Percentiles rank a stretch among this genome's conserved stretches.
Evolutionary conservation across 2,329 filamentous ascomycete genomes (phyloP).

Genomic region (Teratosphaeria zuluensis): DNA sequence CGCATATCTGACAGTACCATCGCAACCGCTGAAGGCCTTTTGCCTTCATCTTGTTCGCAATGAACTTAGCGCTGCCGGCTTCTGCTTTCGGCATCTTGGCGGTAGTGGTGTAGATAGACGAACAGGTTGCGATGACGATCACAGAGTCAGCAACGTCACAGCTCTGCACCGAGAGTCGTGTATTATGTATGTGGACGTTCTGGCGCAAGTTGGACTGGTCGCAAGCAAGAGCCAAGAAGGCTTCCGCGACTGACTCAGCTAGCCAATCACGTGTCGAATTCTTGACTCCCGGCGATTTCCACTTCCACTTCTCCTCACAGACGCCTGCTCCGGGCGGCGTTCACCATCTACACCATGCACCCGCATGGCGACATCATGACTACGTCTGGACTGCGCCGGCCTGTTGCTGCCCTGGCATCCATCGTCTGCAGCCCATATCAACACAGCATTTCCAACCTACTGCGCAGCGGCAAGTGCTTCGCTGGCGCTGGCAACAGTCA

Average conservation of each 20-base stretch:
- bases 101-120: constrained; percentile 2
- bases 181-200: background rate
- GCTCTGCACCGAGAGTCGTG: too few relatives aligned
- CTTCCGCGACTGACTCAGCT: background rate
- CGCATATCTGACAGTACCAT: constrained; percentile 82
- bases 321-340: background rate
- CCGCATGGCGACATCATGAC: background rate
- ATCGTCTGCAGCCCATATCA: background rate
- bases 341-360: background rate
- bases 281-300: background rate
- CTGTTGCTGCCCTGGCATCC: background rate
- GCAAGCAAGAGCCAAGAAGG: background rate
- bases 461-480: background rate
- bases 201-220: background rate
- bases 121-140: background rate
- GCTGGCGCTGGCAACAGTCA: too few relatives aligned
- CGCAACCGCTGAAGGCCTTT: constrained; percentile 69
- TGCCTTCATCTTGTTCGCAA: constrained; percentile 83
- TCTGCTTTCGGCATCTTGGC: constrained; percentile 80
- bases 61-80: constrained; percentile 79
- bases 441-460: background rate
- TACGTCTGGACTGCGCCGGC: background rate
- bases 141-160: background rate
- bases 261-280: background rate
- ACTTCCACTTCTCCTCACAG: background rate